phyloP scores from a whole-genome alignment of 2,329 filamentous ascomycete genomes.

The Clonostachys sp. region DNA sequence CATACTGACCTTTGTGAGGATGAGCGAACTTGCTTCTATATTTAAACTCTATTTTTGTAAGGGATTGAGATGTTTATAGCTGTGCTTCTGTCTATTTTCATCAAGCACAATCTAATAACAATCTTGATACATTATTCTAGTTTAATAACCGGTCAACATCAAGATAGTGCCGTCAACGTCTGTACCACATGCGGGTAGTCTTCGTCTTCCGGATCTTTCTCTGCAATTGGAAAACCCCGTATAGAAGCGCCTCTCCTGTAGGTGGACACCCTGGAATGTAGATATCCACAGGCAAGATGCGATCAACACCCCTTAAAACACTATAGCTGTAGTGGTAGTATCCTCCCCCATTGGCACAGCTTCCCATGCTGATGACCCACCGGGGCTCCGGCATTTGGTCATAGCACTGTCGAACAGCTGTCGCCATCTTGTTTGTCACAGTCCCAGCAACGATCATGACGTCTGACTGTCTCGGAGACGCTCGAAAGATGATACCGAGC shows the following conservation, averaged over 20 bases:
- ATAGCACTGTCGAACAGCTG: constrained; percentile 58
- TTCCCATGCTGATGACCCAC: constrained; percentile 65
- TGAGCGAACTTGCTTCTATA: too few relatives aligned
- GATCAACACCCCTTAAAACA: constrained; percentile 60
- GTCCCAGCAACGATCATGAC: constrained; percentile 66
- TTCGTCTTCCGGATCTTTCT: constrained; percentile 59
- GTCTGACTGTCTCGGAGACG: constrained; percentile 59
- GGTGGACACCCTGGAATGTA: constrained; percentile 62
- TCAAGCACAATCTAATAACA: too few relatives aligned
- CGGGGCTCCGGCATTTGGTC: constrained; percentile 65
- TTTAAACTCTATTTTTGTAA: too few relatives aligned
- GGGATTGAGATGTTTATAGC: too few relatives aligned
- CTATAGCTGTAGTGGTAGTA: constrained; percentile 73
- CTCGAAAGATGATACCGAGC: constrained; percentile 62
- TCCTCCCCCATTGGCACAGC: constrained; percentile 66
- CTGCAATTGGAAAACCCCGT: constrained; percentile 62
- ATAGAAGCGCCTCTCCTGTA: constrained; percentile 40
- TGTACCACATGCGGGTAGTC: constrained; percentile 44
- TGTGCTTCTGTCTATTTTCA: too few relatives aligned
- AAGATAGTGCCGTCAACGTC: constrained; percentile 6
- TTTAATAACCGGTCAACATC: too few relatives aligned
- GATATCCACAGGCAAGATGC: constrained; percentile 63
- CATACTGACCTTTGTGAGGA: too few relatives aligned
- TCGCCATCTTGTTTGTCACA: constrained; percentile 65
- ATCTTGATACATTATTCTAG: too few relatives aligned